Conservation (phyloP, 129 eudicot species). For the sunflower (Helianthus annuus) region HanXRQr2.0-SUNRISE NC_035446.2:163016827-163017326, state of each 20-base stretch:
- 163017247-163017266: no score
- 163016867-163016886: constrained; percentile 1
- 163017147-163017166: background rate
- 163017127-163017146: background rate
- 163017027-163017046: background rate
- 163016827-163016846: constrained; percentile 2
- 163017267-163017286: background rate
- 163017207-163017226: background rate
- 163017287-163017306: background rate
- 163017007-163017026: constrained; percentile 62
- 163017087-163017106: constrained; percentile 1
- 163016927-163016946: constrained; percentile 71
- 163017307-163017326: background rate
- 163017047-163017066: background rate
- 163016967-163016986: constrained; percentile 90
- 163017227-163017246: background rate
- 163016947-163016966: constrained; percentile 79
- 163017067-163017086: background rate
- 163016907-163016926: constrained; percentile 89
- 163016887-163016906: constrained; percentile 31
- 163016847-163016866: constrained; percentile 7
- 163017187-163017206: background rate
- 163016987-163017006: constrained; percentile 65
- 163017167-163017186: background rate
- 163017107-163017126: background rate